phyloP scores from a whole-genome alignment of 129 eudicot genomes.

The Centrapalus pauciflorus region DNA sequence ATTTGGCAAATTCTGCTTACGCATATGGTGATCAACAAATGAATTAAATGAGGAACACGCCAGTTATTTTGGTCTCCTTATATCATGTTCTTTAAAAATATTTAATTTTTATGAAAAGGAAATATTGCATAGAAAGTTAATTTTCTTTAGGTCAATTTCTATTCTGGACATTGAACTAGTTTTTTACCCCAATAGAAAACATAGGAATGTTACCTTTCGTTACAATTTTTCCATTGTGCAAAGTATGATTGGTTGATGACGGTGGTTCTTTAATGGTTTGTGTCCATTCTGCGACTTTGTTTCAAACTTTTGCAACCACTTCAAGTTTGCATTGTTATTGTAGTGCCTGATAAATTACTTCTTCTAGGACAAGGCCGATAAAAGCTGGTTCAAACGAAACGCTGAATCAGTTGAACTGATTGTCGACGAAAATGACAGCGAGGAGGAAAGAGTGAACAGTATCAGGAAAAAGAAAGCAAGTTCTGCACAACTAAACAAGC shows the following conservation, averaged over 20 bases:
- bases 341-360: constrained; percentile 2
- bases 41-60: not conserved
- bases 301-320: not conserved
- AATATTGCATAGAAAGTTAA: too few species aligned
- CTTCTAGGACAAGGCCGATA: constrained; percentile 72
- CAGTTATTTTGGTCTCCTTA: not conserved
- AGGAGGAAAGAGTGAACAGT: constrained; percentile 73
- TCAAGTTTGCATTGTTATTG: not conserved
- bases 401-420: constrained; percentile 70
- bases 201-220: too few species aligned
- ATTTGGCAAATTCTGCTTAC: not conserved
- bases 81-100: not conserved
- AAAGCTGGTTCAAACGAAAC: constrained; percentile 64
- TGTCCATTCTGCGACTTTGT: not conserved
- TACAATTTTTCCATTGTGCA: too few species aligned
- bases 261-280: too few species aligned
- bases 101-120: too few species aligned
- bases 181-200: too few species aligned
- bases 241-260: too few species aligned
- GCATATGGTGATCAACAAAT: not conserved
- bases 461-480: constrained; percentile 58
- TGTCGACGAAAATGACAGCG: constrained; percentile 83
- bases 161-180: too few species aligned
- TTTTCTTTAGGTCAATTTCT: too few species aligned
- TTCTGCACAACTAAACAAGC: constrained; percentile 46